A percentile compares a stretch with the other conserved stretches of the same genome.
Evolutionary conservation across 768 basidiomycete species (phyloP).

Genomic region (Cystofilobasidium ferigula): DNA sequence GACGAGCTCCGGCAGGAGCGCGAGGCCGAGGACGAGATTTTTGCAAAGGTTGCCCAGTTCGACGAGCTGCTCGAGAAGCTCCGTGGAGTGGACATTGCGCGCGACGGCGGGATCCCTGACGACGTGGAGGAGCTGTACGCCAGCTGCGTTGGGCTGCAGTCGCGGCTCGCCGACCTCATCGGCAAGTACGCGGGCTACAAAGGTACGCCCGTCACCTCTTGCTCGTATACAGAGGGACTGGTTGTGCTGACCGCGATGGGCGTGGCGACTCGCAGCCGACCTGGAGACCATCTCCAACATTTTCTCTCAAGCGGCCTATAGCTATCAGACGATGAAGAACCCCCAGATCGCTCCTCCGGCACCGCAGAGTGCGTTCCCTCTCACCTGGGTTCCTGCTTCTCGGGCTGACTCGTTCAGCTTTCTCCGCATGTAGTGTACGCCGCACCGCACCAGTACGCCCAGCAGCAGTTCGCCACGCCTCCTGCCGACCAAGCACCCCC

Average conservation of each 20-base stretch:
- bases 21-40: slow-evolving; percentile 77
- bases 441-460: slow-evolving; percentile 3
- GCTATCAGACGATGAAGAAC: slow-evolving; percentile 24
- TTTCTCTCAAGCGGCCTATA: slow-evolving; percentile 20
- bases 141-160: slow-evolving; percentile 20
- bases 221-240: neutral
- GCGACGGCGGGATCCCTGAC: slow-evolving; percentile 70
- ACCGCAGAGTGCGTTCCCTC: slow-evolving; percentile 9
- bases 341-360: slow-evolving; percentile 13
- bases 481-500: slow-evolving; percentile 7
- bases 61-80: slow-evolving; percentile 69
- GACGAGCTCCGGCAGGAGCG: slow-evolving; percentile 67
- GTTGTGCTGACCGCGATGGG: neutral
- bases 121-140: slow-evolving; percentile 54
- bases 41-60: slow-evolving; percentile 72
- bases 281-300: slow-evolving; percentile 25
- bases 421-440: slow-evolving; percentile 9
- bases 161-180: slow-evolving; percentile 12
- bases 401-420: no score
- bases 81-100: slow-evolving; percentile 56
- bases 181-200: slow-evolving; percentile 23
- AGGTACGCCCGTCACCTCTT: slow-evolving; percentile 2
- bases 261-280: slow-evolving; percentile 11
- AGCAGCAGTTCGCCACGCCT: slow-evolving; percentile 4
- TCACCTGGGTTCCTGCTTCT: neutral